Evolutionary conservation across 2,329 filamentous ascomycete species (phyloP).

Genomic region (Apiospora aurea): DNA sequence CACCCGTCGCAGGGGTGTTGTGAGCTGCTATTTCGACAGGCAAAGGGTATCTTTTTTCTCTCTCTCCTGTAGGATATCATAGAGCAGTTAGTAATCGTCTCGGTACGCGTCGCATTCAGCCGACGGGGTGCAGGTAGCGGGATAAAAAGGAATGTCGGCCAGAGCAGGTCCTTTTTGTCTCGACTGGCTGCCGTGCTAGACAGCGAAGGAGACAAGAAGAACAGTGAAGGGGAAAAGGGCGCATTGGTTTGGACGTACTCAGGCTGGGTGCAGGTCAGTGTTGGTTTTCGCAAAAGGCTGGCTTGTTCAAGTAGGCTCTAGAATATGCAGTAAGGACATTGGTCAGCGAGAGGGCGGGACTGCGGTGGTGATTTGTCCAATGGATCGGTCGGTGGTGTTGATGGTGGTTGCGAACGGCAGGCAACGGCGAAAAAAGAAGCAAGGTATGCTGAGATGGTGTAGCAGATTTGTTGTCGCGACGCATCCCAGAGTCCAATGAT

Average conservation of each 20-base stretch:
- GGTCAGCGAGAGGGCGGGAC: not conserved
- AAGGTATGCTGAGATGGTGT: not conserved
- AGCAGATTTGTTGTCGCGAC: slow-evolving; percentile 18
- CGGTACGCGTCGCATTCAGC: not conserved
- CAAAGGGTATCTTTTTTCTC: not conserved
- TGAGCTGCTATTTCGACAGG: not conserved
- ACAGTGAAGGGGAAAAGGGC: not conserved
- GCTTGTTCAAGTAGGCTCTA: not conserved
- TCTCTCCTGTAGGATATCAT: not conserved
- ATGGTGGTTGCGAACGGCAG: slow-evolving; percentile 9
- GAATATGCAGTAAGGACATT: slow-evolving; percentile 9
- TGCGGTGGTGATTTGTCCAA: slow-evolving; percentile 13
- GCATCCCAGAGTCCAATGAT: slow-evolving; percentile 9
- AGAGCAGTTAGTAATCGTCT: not conserved
- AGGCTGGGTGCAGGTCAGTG: not conserved
- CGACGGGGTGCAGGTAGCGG: not conserved
- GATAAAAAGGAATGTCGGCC: not conserved
- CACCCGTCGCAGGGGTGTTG: slow-evolving; percentile 27
- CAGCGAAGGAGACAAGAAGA: not conserved
- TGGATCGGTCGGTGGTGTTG: slow-evolving; percentile 1
- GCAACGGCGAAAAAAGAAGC: slow-evolving; percentile 1
- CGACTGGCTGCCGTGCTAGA: not conserved
- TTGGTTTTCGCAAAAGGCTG: not conserved
- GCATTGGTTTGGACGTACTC: slow-evolving; percentile 6
- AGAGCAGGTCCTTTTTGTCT: not conserved